Percentiles rank a stretch among this genome's conserved stretches.
These are phyloP conservation scores for Aspergillus oerlinghausenensis DNA, from an alignment of 2,329 filamentous ascomycete species.

Conservation along the genomic window DNA sequence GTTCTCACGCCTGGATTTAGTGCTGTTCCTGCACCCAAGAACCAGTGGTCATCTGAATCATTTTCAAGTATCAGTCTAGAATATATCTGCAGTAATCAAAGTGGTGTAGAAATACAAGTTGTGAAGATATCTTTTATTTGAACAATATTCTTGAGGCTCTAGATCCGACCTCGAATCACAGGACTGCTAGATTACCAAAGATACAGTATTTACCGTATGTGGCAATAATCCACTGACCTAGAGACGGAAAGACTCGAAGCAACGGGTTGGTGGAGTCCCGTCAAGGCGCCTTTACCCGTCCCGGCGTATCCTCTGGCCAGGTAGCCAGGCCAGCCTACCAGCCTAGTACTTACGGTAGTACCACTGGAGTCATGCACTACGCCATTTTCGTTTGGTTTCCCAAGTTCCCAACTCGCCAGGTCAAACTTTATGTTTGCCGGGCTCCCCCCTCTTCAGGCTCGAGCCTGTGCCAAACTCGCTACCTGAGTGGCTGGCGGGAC, in stretches of 20 bases:
- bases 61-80: neutral
- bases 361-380: neutral
- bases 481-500: conserved; percentile 7
- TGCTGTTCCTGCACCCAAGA: conserved; percentile 6
- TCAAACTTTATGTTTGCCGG: conserved; percentile 7
- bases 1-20: neutral
- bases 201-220: neutral
- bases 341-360: neutral
- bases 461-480: conserved; percentile 4
- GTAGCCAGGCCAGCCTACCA: neutral
- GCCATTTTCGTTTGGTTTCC: neutral
- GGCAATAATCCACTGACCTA: neutral
- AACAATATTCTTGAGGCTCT: neutral
- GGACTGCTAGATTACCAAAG: neutral
- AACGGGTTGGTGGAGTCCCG: conserved; percentile 17
- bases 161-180: neutral
- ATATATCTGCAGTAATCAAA: neutral
- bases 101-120: neutral
- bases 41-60: conserved; percentile 9
- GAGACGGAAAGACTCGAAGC: conserved; percentile 16
- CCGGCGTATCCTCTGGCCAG: conserved; percentile 16
- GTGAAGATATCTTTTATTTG: neutral
- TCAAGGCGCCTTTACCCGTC: conserved; percentile 26
- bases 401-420: neutral
- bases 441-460: conserved; percentile 16